Evolutionary conservation across 2,329 filamentous ascomycete species (phyloP).

Genomic region (Pseudogymnoascus sp.): DNA sequence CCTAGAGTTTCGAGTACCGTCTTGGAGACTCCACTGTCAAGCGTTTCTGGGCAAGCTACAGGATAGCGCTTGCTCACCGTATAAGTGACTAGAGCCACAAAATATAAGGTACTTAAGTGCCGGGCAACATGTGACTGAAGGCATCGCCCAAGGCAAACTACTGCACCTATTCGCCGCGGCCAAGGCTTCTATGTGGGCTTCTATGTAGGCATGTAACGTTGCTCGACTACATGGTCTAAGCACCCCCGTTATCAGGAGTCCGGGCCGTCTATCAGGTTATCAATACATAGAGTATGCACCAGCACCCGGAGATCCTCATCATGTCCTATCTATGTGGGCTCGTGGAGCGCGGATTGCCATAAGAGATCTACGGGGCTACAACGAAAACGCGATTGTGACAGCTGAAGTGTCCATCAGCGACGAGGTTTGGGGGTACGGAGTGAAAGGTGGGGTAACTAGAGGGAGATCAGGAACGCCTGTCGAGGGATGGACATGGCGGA

Average conservation of each 20-base stretch:
- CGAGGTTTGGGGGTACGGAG: background rate
- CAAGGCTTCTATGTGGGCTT: background rate
- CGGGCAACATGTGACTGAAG: background rate
- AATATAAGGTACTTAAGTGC: slow-evolving; percentile 2
- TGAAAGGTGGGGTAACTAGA: background rate
- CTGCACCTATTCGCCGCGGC: background rate
- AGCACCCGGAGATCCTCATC: background rate
- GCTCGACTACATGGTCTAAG: background rate
- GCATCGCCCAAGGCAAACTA: background rate
- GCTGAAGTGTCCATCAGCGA: background rate
- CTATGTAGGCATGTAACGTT: slow-evolving; percentile 2
- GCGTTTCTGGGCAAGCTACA: background rate
- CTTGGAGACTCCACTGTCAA: background rate
- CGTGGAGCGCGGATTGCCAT: background rate
- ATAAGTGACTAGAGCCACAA: background rate
- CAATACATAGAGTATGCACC: background rate
- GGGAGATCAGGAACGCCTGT: background rate
- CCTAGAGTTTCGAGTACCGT: background rate
- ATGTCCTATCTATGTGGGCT: background rate
- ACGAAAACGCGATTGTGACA: background rate
- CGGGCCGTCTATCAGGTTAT: background rate
- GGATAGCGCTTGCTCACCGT: background rate
- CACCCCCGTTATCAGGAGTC: slow-evolving; percentile 1
- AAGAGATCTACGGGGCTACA: background rate
- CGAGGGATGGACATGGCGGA: background rate